A percentile compares a stretch with the other conserved stretches of the same genome.
These are phyloP conservation scores for Dionaea muscipula DNA, from an alignment of 179 eudicot species.

Conservation along the genomic window DNA sequence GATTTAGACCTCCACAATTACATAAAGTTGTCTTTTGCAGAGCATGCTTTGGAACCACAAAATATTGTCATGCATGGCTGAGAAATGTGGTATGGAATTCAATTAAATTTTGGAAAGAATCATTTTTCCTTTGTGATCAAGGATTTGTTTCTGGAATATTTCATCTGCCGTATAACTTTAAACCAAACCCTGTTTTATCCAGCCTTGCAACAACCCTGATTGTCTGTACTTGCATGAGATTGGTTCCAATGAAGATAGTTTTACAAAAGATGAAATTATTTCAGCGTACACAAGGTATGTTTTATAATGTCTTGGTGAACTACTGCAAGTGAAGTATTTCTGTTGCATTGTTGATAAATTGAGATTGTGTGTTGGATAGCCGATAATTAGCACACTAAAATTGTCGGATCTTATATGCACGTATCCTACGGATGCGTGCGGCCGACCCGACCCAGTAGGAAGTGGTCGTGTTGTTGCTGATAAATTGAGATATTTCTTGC, in stretches of 20 bases:
- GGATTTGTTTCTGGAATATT: background rate
- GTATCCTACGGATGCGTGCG: too few relatives aligned
- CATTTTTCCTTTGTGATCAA: background rate
- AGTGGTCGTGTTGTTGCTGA: too few relatives aligned
- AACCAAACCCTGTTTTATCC: slow-evolving; percentile 14
- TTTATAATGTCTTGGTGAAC: background rate
- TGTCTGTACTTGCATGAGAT: slow-evolving; percentile 85
- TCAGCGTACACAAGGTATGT: slow-evolving; percentile 82
- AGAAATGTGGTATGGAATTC: slow-evolving; percentile 55
- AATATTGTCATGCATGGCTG: slow-evolving; percentile 98
- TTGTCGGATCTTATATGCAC: too few relatives aligned
- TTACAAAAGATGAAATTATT: slow-evolving; percentile 82
- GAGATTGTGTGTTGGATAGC: too few relatives aligned
- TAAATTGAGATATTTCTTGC: too few relatives aligned
- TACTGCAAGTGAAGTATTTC: too few relatives aligned
- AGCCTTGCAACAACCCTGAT: slow-evolving; percentile 86
- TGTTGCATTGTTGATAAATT: too few relatives aligned
- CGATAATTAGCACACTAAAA: too few relatives aligned
- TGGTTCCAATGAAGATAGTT: slow-evolving; percentile 95
- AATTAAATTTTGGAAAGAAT: background rate
- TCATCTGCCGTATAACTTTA: background rate
- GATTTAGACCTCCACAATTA: background rate
- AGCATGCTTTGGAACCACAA: slow-evolving; percentile 97
- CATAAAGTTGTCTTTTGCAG: slow-evolving; percentile 28
- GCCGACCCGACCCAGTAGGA: too few relatives aligned